Evolutionary conservation across 345 rosid species (phyloP).

Genomic region (Toxicodendron radicans): DNA sequence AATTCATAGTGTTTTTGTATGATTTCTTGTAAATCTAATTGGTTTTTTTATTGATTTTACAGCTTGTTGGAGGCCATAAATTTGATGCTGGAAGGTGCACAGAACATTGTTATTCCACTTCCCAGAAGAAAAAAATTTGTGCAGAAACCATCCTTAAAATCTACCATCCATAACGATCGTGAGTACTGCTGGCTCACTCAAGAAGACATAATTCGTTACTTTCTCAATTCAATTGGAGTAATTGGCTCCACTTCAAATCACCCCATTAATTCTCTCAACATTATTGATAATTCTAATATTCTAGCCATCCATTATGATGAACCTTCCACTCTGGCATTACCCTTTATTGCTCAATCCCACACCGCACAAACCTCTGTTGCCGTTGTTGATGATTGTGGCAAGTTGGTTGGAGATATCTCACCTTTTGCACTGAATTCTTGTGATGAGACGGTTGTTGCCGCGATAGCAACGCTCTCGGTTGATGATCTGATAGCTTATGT

Average conservation of each 20-base stretch:
- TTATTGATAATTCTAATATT: conserved; percentile 37
- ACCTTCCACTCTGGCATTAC: conserved; percentile 40
- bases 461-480: conserved; percentile 48
- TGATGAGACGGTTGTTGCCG: conserved; percentile 43
- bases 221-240: conserved; percentile 50
- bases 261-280: conserved; percentile 47
- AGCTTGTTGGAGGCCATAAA: conserved; percentile 64
- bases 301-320: conserved; percentile 43
- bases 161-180: conserved; percentile 41
- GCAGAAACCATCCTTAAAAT: conserved; percentile 20
- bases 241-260: conserved; percentile 39
- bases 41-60: conserved; percentile 13
- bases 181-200: conserved; percentile 68
- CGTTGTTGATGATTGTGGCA: conserved; percentile 35
- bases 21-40: not conserved
- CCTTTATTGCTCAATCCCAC: conserved; percentile 37
- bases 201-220: conserved; percentile 61
- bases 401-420: conserved; percentile 53
- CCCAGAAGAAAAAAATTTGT: conserved; percentile 34
- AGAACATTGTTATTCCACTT: conserved; percentile 55
- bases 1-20: no score
- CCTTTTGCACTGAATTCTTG: conserved; percentile 44
- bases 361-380: conserved; percentile 50
- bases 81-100: conserved; percentile 52
- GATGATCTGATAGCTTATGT: conserved; percentile 63